phyloP scores from a whole-genome alignment of 2,329 filamentous ascomycete species.

The Pseudogymnoascus sp. region DNA sequence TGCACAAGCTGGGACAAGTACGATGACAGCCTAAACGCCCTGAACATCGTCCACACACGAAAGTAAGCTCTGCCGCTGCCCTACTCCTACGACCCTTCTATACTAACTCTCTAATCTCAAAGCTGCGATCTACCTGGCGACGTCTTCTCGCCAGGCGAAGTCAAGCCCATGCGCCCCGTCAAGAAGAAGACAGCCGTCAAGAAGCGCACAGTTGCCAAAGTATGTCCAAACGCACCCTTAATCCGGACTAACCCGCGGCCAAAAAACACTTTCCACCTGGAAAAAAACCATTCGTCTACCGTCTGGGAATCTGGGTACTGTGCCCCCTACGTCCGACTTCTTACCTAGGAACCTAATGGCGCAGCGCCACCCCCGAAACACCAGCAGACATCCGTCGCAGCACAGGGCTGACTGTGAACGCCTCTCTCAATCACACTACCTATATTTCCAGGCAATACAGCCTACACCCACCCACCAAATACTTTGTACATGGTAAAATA shows the following conservation, averaged over 20 bases:
- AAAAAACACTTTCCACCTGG: not conserved
- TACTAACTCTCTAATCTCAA: slow-evolving; percentile 20
- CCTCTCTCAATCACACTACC: not conserved
- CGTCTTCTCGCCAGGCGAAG: slow-evolving; percentile 75
- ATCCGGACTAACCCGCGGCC: not conserved
- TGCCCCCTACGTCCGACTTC: not conserved
- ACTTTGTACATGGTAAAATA: not conserved
- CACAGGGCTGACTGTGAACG: slow-evolving; percentile 18
- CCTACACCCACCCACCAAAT: not conserved
- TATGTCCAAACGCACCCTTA: slow-evolving; percentile 19
- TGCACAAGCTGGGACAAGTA: slow-evolving; percentile 71
- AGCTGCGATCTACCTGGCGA: slow-evolving; percentile 86
- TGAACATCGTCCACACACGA: slow-evolving; percentile 66
- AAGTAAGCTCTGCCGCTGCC: slow-evolving; percentile 52
- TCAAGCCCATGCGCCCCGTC: slow-evolving; percentile 42
- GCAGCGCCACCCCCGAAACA: slow-evolving; percentile 22
- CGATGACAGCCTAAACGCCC: slow-evolving; percentile 62
- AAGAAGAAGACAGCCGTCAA: slow-evolving; percentile 24
- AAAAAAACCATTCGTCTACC: not conserved
- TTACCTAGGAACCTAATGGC: not conserved
- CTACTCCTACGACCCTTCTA: not conserved
- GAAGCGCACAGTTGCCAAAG: slow-evolving; percentile 25
- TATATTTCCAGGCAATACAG: not conserved
- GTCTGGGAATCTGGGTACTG: not conserved
- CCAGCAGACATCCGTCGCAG: slow-evolving; percentile 26